Evolutionary conservation across 345 rosid species (phyloP), one percentile per base, ranked within the genome.

Genomic region (Geranium brycei): DNA sequence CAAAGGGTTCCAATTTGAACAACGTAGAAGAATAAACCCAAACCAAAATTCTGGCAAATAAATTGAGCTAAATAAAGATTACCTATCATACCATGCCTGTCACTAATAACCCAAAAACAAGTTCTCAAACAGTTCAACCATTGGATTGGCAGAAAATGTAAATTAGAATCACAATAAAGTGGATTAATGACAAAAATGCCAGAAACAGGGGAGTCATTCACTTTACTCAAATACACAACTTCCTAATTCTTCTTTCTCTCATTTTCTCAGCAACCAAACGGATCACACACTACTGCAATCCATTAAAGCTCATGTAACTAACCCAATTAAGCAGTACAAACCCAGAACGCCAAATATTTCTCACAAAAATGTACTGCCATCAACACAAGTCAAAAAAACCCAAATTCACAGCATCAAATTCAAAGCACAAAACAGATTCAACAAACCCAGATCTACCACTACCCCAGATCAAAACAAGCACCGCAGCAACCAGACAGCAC

Each of bases 371-470:
- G 59, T 57, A 66, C 71, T 19, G 35, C 28, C 41, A 35, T 35
- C 10, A 4, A 47, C 62, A 19, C 62, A 58, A 61, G 64, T 8
- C 57, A 16, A 23, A 23, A 23, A 23, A 23, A 23, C 2, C 28
- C 28, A 23, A 23, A 23, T 23, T 31, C 59, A 55, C 69, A 10
- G 1, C 28, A 23, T 23, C 1, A 23, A 23, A 63, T 72, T 62
- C 73, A 68, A n/a, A 80, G 41, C 53, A 62, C 32, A 58, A 70
- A 38, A 72, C 66, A 62, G 62, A 47, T 60, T 11, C 28, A 70
- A 18, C 47, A 59, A 32, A 64, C 69, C 59, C 70, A 81, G 80
- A 79, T 78, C 79, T 51, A 66, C 35, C 65, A 3, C 28, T 30
- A 58, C 4, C 12, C 23, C 31, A 60, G 41, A 65, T 28, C 53